phyloP scores from a whole-genome alignment of 345 rosid species.

The Dimocarpus longan region DNA sequence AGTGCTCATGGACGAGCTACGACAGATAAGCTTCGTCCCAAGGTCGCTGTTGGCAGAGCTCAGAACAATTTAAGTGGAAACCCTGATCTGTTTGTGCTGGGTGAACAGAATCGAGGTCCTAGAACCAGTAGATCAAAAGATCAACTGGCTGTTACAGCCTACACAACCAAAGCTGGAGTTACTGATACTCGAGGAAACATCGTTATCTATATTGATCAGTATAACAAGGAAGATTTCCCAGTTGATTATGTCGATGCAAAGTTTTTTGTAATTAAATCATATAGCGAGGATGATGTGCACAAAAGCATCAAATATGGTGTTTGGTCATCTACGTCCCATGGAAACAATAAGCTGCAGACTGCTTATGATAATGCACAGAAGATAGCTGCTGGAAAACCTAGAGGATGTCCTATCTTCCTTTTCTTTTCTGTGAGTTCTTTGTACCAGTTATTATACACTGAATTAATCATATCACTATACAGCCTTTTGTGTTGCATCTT shows the following conservation, averaged over 20 bases:
- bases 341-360: constrained; percentile 87
- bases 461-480: neutral
- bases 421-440: constrained; percentile 80
- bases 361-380: constrained; percentile 81
- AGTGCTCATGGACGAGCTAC: constrained; percentile 36
- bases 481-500: neutral
- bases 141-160: constrained; percentile 66
- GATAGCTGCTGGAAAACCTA: constrained; percentile 48
- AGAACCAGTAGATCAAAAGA: constrained; percentile 55
- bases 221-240: constrained; percentile 74
- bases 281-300: constrained; percentile 98
- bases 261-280: constrained; percentile 91
- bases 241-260: constrained; percentile 62
- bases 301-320: constrained; percentile 92
- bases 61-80: constrained; percentile 36
- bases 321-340: constrained; percentile 95
- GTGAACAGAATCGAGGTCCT: constrained; percentile 70
- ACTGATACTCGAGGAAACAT: constrained; percentile 63
- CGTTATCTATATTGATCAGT: constrained; percentile 59
- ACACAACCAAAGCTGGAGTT: constrained; percentile 61
- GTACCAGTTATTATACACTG: neutral
- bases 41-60: constrained; percentile 43
- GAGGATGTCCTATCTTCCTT: constrained; percentile 73
- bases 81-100: constrained; percentile 33
- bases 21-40: constrained; percentile 50